Evolutionary conservation across 2,329 filamentous ascomycete species (phyloP).

Genomic region (Trichophaea hybrida): DNA sequence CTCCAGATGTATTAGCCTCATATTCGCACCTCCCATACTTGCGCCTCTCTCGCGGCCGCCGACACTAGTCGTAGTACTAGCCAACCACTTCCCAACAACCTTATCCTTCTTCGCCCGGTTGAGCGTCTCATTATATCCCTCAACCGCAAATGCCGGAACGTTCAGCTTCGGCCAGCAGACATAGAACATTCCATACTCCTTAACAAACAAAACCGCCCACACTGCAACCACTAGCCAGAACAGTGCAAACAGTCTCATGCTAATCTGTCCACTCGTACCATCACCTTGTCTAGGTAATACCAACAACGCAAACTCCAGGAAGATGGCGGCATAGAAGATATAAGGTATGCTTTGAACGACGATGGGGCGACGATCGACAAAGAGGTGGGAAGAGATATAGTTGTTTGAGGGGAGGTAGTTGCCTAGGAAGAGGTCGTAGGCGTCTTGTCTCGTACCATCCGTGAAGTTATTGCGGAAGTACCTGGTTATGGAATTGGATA

Average conservation of each 20-base stretch:
- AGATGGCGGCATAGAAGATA: slow-evolving; percentile 34
- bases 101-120: slow-evolving; percentile 68
- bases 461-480: slow-evolving; percentile 90
- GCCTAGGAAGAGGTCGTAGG: slow-evolving; percentile 86
- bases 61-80: slow-evolving; percentile 31
- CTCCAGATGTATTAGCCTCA: slow-evolving; percentile 38
- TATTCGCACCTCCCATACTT: slow-evolving; percentile 48
- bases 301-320: slow-evolving; percentile 36
- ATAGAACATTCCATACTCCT: slow-evolving; percentile 77
- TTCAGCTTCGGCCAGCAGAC: slow-evolving; percentile 98
- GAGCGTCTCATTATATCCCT: slow-evolving; percentile 80
- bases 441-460: slow-evolving; percentile 87
- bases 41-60: slow-evolving; percentile 61
- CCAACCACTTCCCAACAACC: slow-evolving; percentile 61
- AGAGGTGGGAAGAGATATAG: slow-evolving; percentile 58
- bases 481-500: slow-evolving; percentile 73
- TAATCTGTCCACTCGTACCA: slow-evolving; percentile 8
- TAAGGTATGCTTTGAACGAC: slow-evolving; percentile 92
- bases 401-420: slow-evolving; percentile 62
- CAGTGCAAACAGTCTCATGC: slow-evolving; percentile 61
- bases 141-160: slow-evolving; percentile 68
- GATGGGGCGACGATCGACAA: slow-evolving; percentile 70
- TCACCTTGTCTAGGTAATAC: slow-evolving; percentile 45
- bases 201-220: slow-evolving; percentile 65
- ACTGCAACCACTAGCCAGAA: slow-evolving; percentile 57